phyloP scores from a whole-genome alignment of 2,329 filamentous ascomycete genomes.

The Phialophora expanda region DNA sequence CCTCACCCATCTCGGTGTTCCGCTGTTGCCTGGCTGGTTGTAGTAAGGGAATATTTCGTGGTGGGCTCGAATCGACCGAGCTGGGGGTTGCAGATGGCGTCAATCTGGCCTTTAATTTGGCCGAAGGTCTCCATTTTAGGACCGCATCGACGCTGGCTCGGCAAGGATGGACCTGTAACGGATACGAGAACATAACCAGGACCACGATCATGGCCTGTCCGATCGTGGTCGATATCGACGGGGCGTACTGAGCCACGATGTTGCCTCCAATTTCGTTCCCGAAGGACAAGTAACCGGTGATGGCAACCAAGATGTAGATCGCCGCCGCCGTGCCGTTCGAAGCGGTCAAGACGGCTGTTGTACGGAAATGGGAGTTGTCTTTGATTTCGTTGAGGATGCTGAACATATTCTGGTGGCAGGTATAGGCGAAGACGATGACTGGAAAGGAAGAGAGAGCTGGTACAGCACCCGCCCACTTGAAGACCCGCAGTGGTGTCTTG shows the following conservation, averaged over 20 bases:
- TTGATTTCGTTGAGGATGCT: constrained; percentile 95
- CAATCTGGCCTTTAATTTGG: constrained; percentile 42
- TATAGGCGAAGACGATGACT: constrained; percentile 98
- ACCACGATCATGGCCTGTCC: constrained; percentile 94
- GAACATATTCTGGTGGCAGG: constrained; percentile 99
- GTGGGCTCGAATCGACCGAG: constrained; percentile 47
- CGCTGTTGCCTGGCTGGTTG: constrained; percentile 46
- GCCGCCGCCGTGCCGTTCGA: constrained; percentile 88
- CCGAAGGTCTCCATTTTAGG: constrained; percentile 80
- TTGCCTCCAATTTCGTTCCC: constrained; percentile 88
- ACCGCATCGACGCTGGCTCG: constrained; percentile 93
- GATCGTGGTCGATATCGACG: constrained; percentile 83
- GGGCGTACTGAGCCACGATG: constrained; percentile 87
- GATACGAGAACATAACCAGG: constrained; percentile 94
- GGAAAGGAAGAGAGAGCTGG: constrained; percentile 84
- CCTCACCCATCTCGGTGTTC: constrained; percentile 74
- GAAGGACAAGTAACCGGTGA: constrained; percentile 95
- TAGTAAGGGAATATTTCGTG: constrained; percentile 50
- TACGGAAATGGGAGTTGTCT: constrained; percentile 78
- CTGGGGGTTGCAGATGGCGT: constrained; percentile 41
- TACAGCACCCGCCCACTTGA: constrained; percentile 79
- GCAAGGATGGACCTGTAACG: constrained; percentile 93
- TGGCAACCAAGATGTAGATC: constrained; percentile 88
- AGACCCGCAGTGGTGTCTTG: constrained; percentile 73
- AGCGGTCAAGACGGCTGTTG: constrained; percentile 76